Evolutionary conservation across 1,284 basidiomycete genomes (phyloP), one percentile per base, ranked within the genome.

Genomic region (Leccinum subspadiceum): DNA sequence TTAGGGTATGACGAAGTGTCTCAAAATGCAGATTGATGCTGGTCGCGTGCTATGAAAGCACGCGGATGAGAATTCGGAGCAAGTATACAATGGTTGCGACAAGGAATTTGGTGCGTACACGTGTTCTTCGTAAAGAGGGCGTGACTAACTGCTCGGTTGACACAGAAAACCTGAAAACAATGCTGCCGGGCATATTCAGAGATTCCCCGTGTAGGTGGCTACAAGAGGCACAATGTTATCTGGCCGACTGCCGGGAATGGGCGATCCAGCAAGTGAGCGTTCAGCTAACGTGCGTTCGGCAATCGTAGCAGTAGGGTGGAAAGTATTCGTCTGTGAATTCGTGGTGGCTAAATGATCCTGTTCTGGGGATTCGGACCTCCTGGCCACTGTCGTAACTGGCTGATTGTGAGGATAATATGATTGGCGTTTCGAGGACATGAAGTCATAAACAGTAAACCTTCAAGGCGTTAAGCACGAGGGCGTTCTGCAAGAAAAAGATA

Each of bases 331-430:
- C 37, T 77, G 71, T 4, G 77, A 78, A 56, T 75, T 78, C 20
- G 73, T 60, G n/a, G 75, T 64, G 10, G 67, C 56, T 22, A 65
- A 61, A 2, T 70, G 71, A 17, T 78, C 82, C 60, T 51, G 68
- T 50, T 69, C 68, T 12, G 53, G 68, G n/a, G 78, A 78, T 9
- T 81, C 76, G 44, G 79, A 78, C 37, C 75, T 56, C 26, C 72
- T 73, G 41, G 68, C 77, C 12, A 81, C 66, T 15, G 79, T 77
- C 37, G 80, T 73, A 59, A 90, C 79, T 20, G 86, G 84, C 67
- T 90, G 85, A 69, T 89, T 90, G 67, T 90, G 86, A 26, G 90
- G 89, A 70, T 92, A 92, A 70, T 93, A 93, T 20, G 90, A 89
- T 71, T 80, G 80, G 57, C 90, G 85, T 63, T 81, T 77, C 60